Evolutionary conservation across 441 rosid genomes (phyloP).

Genomic region (Arabidopsis hybrid): DNA sequence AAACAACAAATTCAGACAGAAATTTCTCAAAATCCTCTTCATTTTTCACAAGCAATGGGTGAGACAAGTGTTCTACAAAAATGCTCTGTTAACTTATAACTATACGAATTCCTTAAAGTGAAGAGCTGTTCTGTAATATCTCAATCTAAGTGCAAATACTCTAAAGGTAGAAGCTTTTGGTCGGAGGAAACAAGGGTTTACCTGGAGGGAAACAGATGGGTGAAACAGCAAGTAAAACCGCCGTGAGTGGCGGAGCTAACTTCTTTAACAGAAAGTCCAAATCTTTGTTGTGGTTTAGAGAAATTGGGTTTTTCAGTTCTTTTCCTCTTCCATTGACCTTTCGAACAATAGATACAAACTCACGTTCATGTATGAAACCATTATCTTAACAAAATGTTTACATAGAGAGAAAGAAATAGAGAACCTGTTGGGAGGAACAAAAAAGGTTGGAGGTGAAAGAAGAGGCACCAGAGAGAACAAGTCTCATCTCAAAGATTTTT

Average conservation of each 20-base stretch:
- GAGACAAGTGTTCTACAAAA: not conserved
- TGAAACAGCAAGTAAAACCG: conserved; percentile 60
- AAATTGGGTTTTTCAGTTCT: conserved; percentile 29
- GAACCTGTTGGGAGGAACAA: conserved; percentile 41
- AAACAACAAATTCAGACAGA: not conserved
- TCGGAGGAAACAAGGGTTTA: conserved; percentile 7
- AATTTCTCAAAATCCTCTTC: not conserved
- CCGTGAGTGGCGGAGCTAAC: conserved; percentile 65
- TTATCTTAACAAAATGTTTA: not conserved
- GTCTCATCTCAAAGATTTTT: conserved; percentile 35
- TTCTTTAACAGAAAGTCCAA: conserved; percentile 43
- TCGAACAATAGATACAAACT: conserved; percentile 10
- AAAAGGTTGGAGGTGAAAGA: conserved; percentile 26
- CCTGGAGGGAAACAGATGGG: conserved; percentile 61
- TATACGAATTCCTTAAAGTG: not conserved
- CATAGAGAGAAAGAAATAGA: conserved; percentile 24
- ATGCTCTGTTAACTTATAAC: not conserved
- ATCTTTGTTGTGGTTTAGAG: conserved; percentile 26
- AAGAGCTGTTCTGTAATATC: conserved; percentile 10
- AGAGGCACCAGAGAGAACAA: conserved; percentile 47
- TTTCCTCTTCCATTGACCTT: conserved; percentile 45
- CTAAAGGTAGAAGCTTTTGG: not conserved
- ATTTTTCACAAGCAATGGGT: not conserved
- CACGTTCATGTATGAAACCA: conserved; percentile 1
- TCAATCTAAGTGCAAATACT: not conserved